phyloP scores from a whole-genome alignment of 371 early-diverging fungal genomes.

The Thermomucor indicae-seudaticae region DNA sequence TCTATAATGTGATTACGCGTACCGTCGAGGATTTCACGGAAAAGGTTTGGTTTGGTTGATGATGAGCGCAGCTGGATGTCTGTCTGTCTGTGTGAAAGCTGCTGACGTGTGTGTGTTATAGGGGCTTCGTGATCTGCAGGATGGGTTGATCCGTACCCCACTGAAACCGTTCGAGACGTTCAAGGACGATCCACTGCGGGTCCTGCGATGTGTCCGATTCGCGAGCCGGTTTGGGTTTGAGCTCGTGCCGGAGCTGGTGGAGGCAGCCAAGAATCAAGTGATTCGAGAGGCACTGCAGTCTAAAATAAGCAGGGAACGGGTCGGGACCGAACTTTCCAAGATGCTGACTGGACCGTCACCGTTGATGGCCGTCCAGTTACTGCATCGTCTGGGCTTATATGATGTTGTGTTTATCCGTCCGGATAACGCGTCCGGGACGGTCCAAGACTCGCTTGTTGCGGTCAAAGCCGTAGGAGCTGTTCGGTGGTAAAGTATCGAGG shows the following conservation, averaged over 20 bases:
- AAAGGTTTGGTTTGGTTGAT: constrained; percentile 27
- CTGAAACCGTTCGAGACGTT: constrained; percentile 92
- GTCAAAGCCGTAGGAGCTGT: constrained; percentile 43
- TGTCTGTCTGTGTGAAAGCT: constrained; percentile 6
- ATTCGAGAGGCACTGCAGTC: constrained; percentile 67
- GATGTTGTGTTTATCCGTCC: constrained; percentile 55
- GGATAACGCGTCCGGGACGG: constrained; percentile 24
- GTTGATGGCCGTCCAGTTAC: constrained; percentile 44
- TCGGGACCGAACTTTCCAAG: constrained; percentile 95
- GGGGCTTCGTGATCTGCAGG: constrained; percentile 74
- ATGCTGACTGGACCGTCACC: constrained; percentile 77
- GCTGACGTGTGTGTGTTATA: constrained; percentile 4
- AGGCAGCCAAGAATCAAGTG: constrained; percentile 55
- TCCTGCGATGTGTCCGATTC: constrained; percentile 96
- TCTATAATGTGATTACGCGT: constrained; percentile 92
- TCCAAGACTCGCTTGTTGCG: constrained; percentile 21
- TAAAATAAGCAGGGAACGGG: constrained; percentile 95
- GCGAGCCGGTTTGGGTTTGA: constrained; percentile 86
- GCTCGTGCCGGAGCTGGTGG: constrained; percentile 67
- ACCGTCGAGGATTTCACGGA: constrained; percentile 93
- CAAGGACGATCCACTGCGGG: constrained; percentile 97
- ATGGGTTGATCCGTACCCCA: constrained; percentile 88
- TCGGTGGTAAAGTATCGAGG: constrained; percentile 36
- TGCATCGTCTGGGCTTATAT: constrained; percentile 51
- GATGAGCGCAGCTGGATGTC: neutral